phyloP scores from a whole-genome alignment of 345 rosid species.

The Lenwebbia sp. region DNA sequence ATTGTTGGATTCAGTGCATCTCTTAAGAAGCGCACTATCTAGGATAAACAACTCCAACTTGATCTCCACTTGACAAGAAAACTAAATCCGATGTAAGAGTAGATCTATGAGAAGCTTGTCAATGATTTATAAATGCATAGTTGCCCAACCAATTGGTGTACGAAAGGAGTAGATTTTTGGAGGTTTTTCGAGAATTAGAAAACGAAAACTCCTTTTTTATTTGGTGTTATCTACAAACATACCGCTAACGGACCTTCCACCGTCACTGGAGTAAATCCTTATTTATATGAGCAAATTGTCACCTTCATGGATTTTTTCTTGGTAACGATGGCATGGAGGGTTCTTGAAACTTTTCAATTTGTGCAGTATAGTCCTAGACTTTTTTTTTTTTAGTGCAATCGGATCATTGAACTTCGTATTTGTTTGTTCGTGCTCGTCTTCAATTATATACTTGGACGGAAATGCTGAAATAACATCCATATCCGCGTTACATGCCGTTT shows the following conservation, averaged over 20 bases:
- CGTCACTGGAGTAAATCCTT: not conserved
- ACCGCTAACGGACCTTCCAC: not conserved
- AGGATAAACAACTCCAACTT: too few relatives aligned
- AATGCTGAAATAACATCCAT: not conserved
- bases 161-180: too few relatives aligned
- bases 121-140: not conserved
- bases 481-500: not conserved
- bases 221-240: not conserved
- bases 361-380: not conserved
- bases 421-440: not conserved
- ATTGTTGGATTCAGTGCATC: too few relatives aligned
- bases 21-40: too few relatives aligned
- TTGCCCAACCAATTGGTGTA: not conserved
- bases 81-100: not conserved
- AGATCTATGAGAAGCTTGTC: not conserved
- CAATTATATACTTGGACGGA: not conserved
- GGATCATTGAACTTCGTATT: not conserved
- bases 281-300: not conserved
- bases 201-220: not conserved
- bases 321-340: not conserved
- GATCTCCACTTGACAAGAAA: not conserved
- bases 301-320: not conserved
- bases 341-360: too few relatives aligned
- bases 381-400: too few relatives aligned
- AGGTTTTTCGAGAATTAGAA: too few relatives aligned